These are phyloP conservation scores for Nasturtium officinale DNA, from an alignment of 345 rosid species.

Conservation along the genomic window DNA sequence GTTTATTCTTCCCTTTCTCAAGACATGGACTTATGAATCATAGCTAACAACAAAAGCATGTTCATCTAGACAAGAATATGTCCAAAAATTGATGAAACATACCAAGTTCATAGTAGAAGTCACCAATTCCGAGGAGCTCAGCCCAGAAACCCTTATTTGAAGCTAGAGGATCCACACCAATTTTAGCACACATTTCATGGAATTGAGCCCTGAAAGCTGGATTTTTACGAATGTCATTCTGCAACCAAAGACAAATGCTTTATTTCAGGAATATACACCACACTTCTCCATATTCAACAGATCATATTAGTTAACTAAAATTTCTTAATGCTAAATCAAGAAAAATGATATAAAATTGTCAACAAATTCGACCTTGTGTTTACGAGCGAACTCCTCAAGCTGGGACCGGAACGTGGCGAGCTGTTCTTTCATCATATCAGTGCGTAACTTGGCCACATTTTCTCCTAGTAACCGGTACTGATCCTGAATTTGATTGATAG, in stretches of 20 bases:
- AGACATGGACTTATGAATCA: background rate
- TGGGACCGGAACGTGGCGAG: constrained; percentile 85
- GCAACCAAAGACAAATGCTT: constrained; percentile 36
- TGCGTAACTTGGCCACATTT: constrained; percentile 82
- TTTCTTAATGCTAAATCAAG: background rate
- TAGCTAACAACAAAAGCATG: constrained; percentile 3
- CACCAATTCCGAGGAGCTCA: constrained; percentile 94
- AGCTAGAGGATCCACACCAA: constrained; percentile 95
- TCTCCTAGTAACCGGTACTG: constrained; percentile 82
- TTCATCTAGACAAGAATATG: background rate
- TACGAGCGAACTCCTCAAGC: constrained; percentile 89
- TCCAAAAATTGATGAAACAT: background rate
- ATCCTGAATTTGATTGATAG: constrained; percentile 49
- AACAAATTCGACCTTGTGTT: constrained; percentile 70
- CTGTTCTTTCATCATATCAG: constrained; percentile 97
- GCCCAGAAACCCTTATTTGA: constrained; percentile 97
- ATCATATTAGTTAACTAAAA: background rate
- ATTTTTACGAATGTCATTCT: constrained; percentile 89
- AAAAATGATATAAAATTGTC: background rate
- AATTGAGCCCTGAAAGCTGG: constrained; percentile 86
- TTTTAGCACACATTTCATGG: constrained; percentile 94
- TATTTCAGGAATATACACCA: background rate
- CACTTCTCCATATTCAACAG: background rate
- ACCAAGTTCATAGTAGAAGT: constrained; percentile 96
- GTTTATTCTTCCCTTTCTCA: background rate